Base-by-base conservation (phyloP, 163 green algal species). In the Scenedesmus sp. region DNA sequence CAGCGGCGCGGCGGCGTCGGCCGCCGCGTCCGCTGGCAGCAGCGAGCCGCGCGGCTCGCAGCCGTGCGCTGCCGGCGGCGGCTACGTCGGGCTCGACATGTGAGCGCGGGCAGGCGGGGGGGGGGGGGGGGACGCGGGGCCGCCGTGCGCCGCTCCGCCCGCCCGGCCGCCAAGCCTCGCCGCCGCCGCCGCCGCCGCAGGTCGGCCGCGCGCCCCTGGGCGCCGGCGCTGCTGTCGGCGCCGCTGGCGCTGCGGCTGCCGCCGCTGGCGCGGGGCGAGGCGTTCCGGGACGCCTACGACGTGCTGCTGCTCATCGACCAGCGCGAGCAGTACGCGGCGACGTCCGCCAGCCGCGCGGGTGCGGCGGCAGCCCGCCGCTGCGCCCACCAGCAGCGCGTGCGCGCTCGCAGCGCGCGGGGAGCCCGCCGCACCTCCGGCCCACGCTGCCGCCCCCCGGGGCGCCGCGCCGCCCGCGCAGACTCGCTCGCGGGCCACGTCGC, bases 261-360 rank as follows among this genome's bases (percentile, higher is more conserved):
- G n/a, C 70, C 70, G 4, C 58, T 78, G 39, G 9, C 28, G 6
- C 26, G 56, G 39, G 70, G 70, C 26, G 34, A n/a, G 28, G 3
- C 17, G 11, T 78, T 78, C n/a, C n/a, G 11, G n/a, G n/a, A 60
- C 3, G n/a, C 42, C 22, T 84, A 84, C 51, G 69, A 84, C 1
- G 39, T 84, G 22, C 31, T 84, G 31, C 24, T 72, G 28, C 45
- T 78, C 1, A 51, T 84, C 15, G 78, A 84, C 42, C 58, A 80
- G 47, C 48, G 70, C 36, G 78, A 84, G 60, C 67, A 84, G 78
- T 81, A 78, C 54, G 48, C 24, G n/a, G n/a, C n/a, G n/a, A n/a
- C n/a, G n/a, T n/a, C n/a, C 17, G 17, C 15, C 15, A 57, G 18
- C 15, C 17, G 48, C 17, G 18, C 15, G 48, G 48, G 15, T 57